Evolutionary conservation across 2,329 filamentous ascomycete species (phyloP), one percentile per base, ranked within the genome.

Genomic region (Colletotrichum cereale): DNA sequence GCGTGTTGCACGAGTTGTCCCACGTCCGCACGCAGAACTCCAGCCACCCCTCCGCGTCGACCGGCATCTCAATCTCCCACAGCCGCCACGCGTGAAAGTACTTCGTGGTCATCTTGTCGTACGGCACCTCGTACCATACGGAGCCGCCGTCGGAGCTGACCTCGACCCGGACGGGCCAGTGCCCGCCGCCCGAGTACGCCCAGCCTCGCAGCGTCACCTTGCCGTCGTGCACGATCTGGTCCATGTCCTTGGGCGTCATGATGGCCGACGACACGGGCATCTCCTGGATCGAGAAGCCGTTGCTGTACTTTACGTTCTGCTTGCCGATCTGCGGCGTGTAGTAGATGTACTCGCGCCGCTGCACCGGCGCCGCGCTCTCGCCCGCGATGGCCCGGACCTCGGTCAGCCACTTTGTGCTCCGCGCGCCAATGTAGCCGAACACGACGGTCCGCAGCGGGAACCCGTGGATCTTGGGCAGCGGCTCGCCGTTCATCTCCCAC

Each of bases 401-500:
- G 60, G 89, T 89, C 0, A 91, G 82, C 89, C 89, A 91, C 77
- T 91, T 91, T 69, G 87, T 85, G 71, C 85, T 88, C n/a, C 89
- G 80, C 0, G 90, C 91, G 1, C 91, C 91, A 67, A 93, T 92
- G 73, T 92, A 92, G 0, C 90, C 89, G 74, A 90, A 84, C 0
- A 92, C 90, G 0, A 93, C 85, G 0, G 86, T 83, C 4, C 91
- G 85, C 0, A 93, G 80, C 0, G 91, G 91, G 50, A 84, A 90
- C 0, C 91, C 91, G 72, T 93, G 91, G 73, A 92, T 92, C 34
- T 83, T 85, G 0, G 91, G 91, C 0, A 93, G 82, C 0, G 85
- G 84, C 73, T 91, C 82, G 5, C 88, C 90, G 74, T 93, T 93
- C 91, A 93, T 93, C 76, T 92, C 89, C 90, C 90, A 93, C 0